A percentile compares a stretch with the other conserved stretches of the same genome.
Evolutionary conservation across 2,329 filamentous ascomycete species (phyloP).

Genomic region (Aspergillus chevalieri): DNA sequence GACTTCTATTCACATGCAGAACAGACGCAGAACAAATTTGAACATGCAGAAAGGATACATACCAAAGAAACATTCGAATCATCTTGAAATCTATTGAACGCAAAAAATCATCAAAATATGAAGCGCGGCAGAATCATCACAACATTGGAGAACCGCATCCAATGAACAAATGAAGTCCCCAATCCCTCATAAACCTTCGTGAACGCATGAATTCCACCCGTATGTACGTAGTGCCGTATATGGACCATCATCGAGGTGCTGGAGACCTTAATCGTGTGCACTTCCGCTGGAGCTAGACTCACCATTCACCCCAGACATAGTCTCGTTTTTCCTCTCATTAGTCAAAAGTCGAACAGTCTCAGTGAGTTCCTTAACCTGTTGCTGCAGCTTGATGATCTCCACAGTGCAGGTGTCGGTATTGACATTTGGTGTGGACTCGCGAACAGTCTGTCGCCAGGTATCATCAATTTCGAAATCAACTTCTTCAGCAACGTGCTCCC

Average conservation of each 20-base stretch:
- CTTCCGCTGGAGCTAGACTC: not conserved
- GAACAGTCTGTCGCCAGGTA: slow-evolving; percentile 77
- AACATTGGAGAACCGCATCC: too few species aligned
- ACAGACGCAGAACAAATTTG: too few species aligned
- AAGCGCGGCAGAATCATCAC: too few species aligned
- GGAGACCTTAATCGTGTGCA: not conserved
- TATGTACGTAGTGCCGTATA: too few species aligned
- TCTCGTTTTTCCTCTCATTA: slow-evolving; percentile 13
- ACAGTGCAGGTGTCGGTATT: slow-evolving; percentile 69
- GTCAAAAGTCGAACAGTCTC: slow-evolving; percentile 56
- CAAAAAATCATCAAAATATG: not conserved
- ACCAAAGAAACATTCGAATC: not conserved
- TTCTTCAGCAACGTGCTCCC: slow-evolving; percentile 70
- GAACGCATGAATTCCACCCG: too few species aligned
- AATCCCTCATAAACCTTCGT: too few species aligned
- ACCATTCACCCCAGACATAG: not conserved
- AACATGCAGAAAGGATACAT: not conserved
- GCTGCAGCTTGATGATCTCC: slow-evolving; percentile 48
- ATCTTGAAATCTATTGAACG: not conserved
- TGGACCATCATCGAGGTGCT: too few species aligned
- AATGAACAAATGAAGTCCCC: too few species aligned
- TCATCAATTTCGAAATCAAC: slow-evolving; percentile 71
- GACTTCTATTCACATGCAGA: too few species aligned
- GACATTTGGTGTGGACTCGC: slow-evolving; percentile 70
- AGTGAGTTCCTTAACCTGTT: slow-evolving; percentile 57